Evolutionary conservation across 2,329 filamentous ascomycete genomes (phyloP), one percentile per base, ranked within the genome.

Genomic region (Botrytis fabae): DNA sequence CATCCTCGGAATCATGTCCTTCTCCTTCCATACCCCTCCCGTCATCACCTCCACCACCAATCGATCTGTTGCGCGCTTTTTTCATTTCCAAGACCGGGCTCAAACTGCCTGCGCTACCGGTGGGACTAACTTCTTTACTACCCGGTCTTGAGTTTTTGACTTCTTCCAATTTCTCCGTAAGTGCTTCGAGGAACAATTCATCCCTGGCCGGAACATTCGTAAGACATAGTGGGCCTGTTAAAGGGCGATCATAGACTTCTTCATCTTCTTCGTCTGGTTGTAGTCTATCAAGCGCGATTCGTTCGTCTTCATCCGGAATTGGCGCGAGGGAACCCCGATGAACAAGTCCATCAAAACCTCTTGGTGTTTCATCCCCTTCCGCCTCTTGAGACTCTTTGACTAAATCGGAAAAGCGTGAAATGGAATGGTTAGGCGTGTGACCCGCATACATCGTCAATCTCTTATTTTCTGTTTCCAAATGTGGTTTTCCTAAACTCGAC

Each of bases 361-460:
- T 80, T 7, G 80, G 80, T 14, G 80, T 80, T 14, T 76, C 76
- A 60, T 74, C 71, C 2, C 78, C 80, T 60, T 75, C 77, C 20
- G 76, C 76, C 22, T 51, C 62, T n/a, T 57, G 7, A 83, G 83
- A 40, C 40, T 75, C 73, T n/a, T 69, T 75, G 25, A 74, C 75
- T 28, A 78, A 57, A 25, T 88, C 80, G 2, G 85, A 80, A 7
- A 88, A 88, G 18, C 89, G 81, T 1, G 87, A 89, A 35, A 83
- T 79, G 4, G 83, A 84, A 78, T 90, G 88, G 69, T 85, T 90
- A 10, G 89, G 89, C 2, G 89, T 90, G 79, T 90, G 89, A 1
- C 89, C 89, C 32, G 89, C 89, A 79, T 90, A 86, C 85, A 91
- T 87, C 0, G 85, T 89, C 59, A 90, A 84, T 62, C 89, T 84